Percentiles rank a stretch among this genome's conserved stretches.
Evolutionary conservation across 2,329 filamentous ascomycete species (phyloP).

Genomic region (Monilinia laxa): DNA sequence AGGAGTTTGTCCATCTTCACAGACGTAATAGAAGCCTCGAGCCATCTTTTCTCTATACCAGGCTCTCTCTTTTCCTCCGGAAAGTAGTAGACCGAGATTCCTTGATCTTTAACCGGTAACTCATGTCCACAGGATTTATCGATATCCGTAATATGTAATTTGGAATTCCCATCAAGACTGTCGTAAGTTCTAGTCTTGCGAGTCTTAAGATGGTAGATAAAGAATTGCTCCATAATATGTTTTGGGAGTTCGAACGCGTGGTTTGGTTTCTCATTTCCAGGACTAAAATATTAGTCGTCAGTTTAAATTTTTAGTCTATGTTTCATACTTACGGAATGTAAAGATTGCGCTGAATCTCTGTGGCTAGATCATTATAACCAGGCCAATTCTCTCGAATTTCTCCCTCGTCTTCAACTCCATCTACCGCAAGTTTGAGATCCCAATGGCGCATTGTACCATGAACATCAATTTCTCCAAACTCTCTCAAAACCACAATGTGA

Average conservation of each 20-base stretch:
- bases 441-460: conserved; percentile 39
- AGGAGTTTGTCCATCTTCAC: conserved; percentile 25
- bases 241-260: conserved; percentile 21
- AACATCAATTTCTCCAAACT: conserved; percentile 33
- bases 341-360: conserved; percentile 29
- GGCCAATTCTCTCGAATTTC: conserved; percentile 21
- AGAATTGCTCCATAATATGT: conserved; percentile 4
- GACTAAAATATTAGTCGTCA: conserved; percentile 6
- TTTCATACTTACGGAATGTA: conserved; percentile 35
- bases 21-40: conserved; percentile 31
- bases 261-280: conserved; percentile 19
- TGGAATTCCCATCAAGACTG: conserved; percentile 23
- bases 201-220: conserved; percentile 17
- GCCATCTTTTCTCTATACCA: conserved; percentile 26
- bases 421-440: conserved; percentile 36
- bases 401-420: conserved; percentile 25
- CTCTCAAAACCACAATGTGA: conserved; percentile 25
- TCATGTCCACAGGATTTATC: conserved; percentile 21
- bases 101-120: conserved; percentile 9
- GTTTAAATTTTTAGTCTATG: background rate
- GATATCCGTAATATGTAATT: conserved; percentile 26
- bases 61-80: conserved; percentile 14
- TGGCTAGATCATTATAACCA: conserved; percentile 28
- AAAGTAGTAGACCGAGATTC: conserved; percentile 18
- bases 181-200: conserved; percentile 23